phyloP scores from a whole-genome alignment of 2,329 filamentous ascomycete species.

The Fusarium goolgardi region DNA sequence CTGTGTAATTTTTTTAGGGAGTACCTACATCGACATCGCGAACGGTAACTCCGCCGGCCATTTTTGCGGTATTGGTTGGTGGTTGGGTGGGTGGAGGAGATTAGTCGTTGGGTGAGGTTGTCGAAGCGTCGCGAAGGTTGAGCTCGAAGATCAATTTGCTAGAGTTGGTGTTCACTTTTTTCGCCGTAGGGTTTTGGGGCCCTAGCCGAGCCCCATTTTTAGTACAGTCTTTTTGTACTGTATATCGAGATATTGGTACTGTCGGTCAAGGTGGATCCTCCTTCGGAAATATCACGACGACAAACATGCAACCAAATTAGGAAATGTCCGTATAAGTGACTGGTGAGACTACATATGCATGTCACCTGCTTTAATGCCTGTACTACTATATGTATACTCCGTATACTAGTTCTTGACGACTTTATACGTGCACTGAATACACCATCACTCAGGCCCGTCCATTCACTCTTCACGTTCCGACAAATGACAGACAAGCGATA shows the following conservation, averaged over 20 bases:
- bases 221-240: background rate
- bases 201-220: slow-evolving; percentile 40
- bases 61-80: slow-evolving; percentile 70
- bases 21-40: slow-evolving; percentile 85
- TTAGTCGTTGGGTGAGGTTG: slow-evolving; percentile 51
- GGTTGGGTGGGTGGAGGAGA: slow-evolving; percentile 37
- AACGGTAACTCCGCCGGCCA: slow-evolving; percentile 83
- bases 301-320: slow-evolving; percentile 14
- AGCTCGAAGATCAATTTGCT: slow-evolving; percentile 28
- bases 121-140: slow-evolving; percentile 46
- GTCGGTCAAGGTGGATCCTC: background rate
- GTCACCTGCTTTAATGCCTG: background rate
- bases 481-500: background rate
- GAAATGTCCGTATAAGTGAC: slow-evolving; percentile 25
- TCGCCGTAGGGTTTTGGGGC: slow-evolving; percentile 50
- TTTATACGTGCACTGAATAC: background rate
- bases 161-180: slow-evolving; percentile 42
- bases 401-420: background rate
- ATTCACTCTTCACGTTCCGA: background rate
- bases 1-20: slow-evolving; percentile 46
- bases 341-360: background rate
- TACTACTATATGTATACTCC: background rate
- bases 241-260: background rate
- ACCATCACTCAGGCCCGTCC: background rate
- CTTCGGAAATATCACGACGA: background rate